Percentiles rank a stretch among this genome's conserved stretches.
Conservation (phyloP, 208 protist genomes). For the Leptomonas pyrrhocoris region DNA sequence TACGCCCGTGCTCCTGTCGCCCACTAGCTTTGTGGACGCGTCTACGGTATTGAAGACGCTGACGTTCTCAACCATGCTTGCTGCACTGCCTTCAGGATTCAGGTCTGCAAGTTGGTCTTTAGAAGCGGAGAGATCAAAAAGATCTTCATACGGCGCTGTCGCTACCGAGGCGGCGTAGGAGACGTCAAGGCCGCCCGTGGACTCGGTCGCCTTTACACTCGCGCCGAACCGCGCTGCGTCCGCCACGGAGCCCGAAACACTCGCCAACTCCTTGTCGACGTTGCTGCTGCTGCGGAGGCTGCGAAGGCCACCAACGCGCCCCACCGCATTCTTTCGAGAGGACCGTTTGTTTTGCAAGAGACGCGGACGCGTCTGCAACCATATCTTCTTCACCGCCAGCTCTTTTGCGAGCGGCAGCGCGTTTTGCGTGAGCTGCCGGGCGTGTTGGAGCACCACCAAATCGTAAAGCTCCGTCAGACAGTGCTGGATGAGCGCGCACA, state of each 20-base stretch:
- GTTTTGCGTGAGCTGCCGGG: constrained; percentile 45
- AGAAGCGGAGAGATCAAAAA: constrained; percentile 9
- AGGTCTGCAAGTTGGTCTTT: background rate
- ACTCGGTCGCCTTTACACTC: background rate
- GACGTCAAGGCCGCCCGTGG: background rate
- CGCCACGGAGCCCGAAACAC: too few species aligned
- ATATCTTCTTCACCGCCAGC: constrained; percentile 63
- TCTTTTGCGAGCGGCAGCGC: constrained; percentile 81
- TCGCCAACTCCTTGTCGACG: background rate
- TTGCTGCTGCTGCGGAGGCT: constrained; percentile 5
- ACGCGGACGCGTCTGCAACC: constrained; percentile 33
- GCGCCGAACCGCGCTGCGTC: too few species aligned
- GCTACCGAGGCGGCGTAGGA: background rate
- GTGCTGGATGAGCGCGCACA: constrained; percentile 70
- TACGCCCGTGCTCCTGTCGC: background rate
- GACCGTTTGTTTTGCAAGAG: constrained; percentile 28
- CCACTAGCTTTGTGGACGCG: background rate
- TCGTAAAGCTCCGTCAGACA: constrained; percentile 90
- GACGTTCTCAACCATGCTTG: background rate
- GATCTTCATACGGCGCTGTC: constrained; percentile 10
- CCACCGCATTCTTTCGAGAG: background rate
- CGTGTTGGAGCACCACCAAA: constrained; percentile 69
- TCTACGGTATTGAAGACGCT: too few species aligned
- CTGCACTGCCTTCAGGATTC: background rate
- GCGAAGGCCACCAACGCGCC: background rate